Evolutionary conservation across 1,284 basidiomycete species (phyloP).

Genomic region (Neolentinus lepideus): DNA sequence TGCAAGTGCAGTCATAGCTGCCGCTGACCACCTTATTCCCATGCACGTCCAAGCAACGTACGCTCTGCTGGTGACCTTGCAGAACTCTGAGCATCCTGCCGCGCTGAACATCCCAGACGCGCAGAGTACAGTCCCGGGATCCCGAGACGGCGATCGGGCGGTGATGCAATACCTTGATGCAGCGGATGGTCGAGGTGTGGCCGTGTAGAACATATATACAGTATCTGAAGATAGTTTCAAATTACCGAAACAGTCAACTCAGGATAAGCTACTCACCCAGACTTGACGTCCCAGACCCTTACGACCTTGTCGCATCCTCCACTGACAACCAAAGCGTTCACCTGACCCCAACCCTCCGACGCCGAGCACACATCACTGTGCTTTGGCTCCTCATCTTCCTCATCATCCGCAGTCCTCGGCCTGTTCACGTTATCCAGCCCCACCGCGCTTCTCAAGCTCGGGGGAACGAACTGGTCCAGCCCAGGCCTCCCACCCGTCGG

Average conservation of each 20-base stretch:
- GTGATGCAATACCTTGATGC: conserved; percentile 83
- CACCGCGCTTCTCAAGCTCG: conserved; percentile 23
- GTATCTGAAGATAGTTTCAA: conserved; percentile 34
- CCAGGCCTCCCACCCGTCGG: conserved; percentile 14
- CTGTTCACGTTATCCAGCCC: conserved; percentile 21
- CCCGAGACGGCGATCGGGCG: conserved; percentile 88
- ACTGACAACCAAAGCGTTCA: conserved; percentile 73
- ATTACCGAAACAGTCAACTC: background rate
- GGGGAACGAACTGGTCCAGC: conserved; percentile 21
- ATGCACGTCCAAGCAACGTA: conserved; percentile 84
- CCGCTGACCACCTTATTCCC: conserved; percentile 82
- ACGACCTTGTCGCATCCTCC: conserved; percentile 90
- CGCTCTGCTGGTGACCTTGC: conserved; percentile 76
- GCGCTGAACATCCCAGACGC: conserved; percentile 90
- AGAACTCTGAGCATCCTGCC: conserved; percentile 69
- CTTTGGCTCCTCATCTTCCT: conserved; percentile 21
- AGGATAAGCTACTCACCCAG: conserved; percentile 49
- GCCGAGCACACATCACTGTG: conserved; percentile 61
- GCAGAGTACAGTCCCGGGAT: conserved; percentile 79
- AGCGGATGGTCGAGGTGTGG: conserved; percentile 90
- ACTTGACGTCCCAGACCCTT: conserved; percentile 86
- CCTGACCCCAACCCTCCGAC: conserved; percentile 59
- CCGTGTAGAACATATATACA: conserved; percentile 80
- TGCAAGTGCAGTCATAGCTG: conserved; percentile 82
- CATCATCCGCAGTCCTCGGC: conserved; percentile 1